Conservation (phyloP, 768 basidiomycete species). For the Mycena sanguinolenta region DNA sequence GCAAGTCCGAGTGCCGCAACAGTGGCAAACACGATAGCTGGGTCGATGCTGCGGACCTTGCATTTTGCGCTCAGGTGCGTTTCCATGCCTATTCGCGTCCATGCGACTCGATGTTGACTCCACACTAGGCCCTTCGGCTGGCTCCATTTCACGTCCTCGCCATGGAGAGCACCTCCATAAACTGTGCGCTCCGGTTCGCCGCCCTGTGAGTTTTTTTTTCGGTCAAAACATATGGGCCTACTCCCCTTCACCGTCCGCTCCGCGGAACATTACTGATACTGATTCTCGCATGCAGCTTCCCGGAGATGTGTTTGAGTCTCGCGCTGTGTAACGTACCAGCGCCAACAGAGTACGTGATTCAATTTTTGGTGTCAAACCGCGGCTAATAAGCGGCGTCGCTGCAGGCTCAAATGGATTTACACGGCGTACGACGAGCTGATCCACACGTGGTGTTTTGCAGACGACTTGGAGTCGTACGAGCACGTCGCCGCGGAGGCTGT, state of each 20-base stretch:
- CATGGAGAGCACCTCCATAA: conserved; percentile 70
- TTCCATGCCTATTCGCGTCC: background rate
- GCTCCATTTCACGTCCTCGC: conserved; percentile 81
- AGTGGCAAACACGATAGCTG: conserved; percentile 76
- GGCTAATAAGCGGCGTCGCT: conserved; percentile 3
- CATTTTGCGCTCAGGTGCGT: conserved; percentile 72
- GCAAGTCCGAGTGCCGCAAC: conserved; percentile 67
- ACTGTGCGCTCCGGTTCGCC: conserved; percentile 73
- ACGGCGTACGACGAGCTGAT: conserved; percentile 75
- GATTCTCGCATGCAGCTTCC: conserved; percentile 62
- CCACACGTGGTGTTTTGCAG: conserved; percentile 73
- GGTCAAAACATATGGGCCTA: conserved; percentile 4
- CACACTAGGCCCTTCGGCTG: conserved; percentile 66
- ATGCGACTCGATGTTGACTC: background rate
- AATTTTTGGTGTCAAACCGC: background rate
- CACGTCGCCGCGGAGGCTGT: conserved; percentile 73
- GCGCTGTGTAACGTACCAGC: conserved; percentile 78
- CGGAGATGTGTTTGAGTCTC: conserved; percentile 77
- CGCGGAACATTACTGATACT: background rate
- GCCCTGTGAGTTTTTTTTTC: conserved; percentile 57
- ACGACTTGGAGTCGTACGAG: conserved; percentile 77
- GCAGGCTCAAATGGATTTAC: conserved; percentile 70
- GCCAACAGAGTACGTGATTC: conserved; percentile 69
- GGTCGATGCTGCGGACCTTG: conserved; percentile 85
- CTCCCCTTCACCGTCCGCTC: conserved; percentile 23